Evolutionary conservation across 2,329 filamentous ascomycete species (phyloP), one percentile per base, ranked within the genome.

Genomic region (Aquanectria penicillioides): DNA sequence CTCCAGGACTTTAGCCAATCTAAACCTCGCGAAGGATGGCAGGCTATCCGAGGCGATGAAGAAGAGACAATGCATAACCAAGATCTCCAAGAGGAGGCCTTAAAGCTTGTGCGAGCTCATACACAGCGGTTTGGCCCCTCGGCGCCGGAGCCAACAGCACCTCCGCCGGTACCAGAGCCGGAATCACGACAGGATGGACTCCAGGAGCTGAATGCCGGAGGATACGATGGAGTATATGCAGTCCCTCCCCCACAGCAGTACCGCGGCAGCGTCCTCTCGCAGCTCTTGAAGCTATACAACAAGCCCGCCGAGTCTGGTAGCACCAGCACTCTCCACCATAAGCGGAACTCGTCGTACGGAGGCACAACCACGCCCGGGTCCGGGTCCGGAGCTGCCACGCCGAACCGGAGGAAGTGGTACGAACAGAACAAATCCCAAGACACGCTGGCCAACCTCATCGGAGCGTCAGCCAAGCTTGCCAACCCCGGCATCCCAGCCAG

Each of bases 241-340:
- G 74, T 81, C 2, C 75, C 78, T 4, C 67, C 75, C 4, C 79
- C 79, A 0, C 61, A 73, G 28, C 71, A 80, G 22, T 80, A 80
- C 44, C 79, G 80, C 3, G 77, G 79, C 15, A 77, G 79, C 49
- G 76, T 82, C 1, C 70, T 82, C 6, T 78, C 79, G 5, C 78
- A 81, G 60, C 75, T 82, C 1, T 60, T 82, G 37, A 80, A 78
- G 68, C 75, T 82, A 10, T 81, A 82, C 66, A 80, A 80, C 37
- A 52, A 43, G 40, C 74, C 75, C 4, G 61, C 72, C 2, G 76
- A 79, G 1, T 7, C 61, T 50, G 22, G 55, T 58, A 23, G 52
- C 65, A 29, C 60, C 61, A 18, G 58, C 56, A 11, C 13, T 17
- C 9, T n/a, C n/a, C n/a, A 61, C 9, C 70, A 71, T 33, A 63